Base-by-base conservation (phyloP, 2,329 filamentous ascomycete genomes). In the Fusarium protoensiforme region DNA sequence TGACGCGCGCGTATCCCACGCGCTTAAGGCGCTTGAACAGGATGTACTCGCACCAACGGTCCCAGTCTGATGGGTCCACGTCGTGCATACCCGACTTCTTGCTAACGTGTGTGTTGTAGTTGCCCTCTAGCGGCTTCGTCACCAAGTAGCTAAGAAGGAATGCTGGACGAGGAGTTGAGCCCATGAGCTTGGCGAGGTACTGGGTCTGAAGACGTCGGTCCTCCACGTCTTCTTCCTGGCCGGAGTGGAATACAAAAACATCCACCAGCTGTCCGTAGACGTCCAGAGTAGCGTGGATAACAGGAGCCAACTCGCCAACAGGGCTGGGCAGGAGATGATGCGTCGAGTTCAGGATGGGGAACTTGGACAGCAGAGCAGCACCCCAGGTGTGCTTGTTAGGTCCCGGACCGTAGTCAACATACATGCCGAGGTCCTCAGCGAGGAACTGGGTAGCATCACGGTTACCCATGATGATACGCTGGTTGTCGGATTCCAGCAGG, bases 311-410 rank as follows among this genome's bases (percentile, higher is more conserved):
- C 82, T 99, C 96, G 68, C 96, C 96, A 2, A 97, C 95, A 0
- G 96, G 96, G 16, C 93, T 96, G 18, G 96, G 96, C 6, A 98
- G 89, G 14, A 99, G 90, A 78, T 99, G 96, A 81, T 99, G 96
- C 24, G 95, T 98, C 2, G 94, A 98, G 84, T 98, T 98, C 68
- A 99, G 83, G 78, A 99, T 99, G 5, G 96, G 96, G 86, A 98
- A 99, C 80, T 98, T 98, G 77, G 95, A 98, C 5, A 99, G 88
- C 51, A 99, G 87, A 24, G 95, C 96, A 11, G 92, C 91, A 60
- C 96, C 96, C 96, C 96, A 99, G 0, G 96, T 99, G 85, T 99
- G 96, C 85, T 98, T 99, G 88, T 99, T 98, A 8, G 96, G 96
- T 2, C 96, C 96, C 33, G 96, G 96, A 64, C 96, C 96, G 79